Evolutionary conservation across 2,329 filamentous ascomycete species (phyloP), one percentile per base, ranked within the genome.

Genomic region (Phialemoniopsis sp.): DNA sequence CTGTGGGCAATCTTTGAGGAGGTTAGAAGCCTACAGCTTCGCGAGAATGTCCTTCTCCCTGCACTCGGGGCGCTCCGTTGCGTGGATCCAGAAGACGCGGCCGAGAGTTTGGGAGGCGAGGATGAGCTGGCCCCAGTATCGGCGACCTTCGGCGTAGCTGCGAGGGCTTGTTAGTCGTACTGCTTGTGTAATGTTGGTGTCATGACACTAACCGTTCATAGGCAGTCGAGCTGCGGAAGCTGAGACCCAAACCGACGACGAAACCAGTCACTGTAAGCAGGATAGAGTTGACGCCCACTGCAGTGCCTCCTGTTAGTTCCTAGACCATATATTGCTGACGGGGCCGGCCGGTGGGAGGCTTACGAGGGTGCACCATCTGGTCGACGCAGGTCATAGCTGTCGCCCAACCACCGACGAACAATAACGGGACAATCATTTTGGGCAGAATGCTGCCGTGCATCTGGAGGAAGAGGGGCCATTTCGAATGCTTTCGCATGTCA

Each of bases 251-350:
- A 76, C 83, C 82, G 54, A 91, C 85, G 42, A 90, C 84, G 63
- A 91, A 90, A 81, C 87, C 87, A 19, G 87, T 78, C n/a, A 91
- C 80, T 1, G 86, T 90, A 33, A 91, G 72, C n/a, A 91, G 70
- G 32, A 88, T 72, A n/a, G 72, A 79, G 55, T 75, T 73, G 46
- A 89, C 79, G 34, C 72, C 73, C 34, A 64, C 57, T 62, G 10
- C 5, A 6, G 14, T 82, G 43, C 15, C 46, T 46, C 9, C 56
- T 52, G 8, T 44, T 34, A 38, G 64, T 66, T 10, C 29, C 38
- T 13, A 26, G 14, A 8, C 26, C 35, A 13, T 13, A 29, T 17
- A 17, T 8, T 36, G 14, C 13, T 28, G 15, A 13, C 14, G n/a
- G 10, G 28, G n/a, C n/a, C n/a, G n/a, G n/a, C n/a, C n/a, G n/a